These are phyloP conservation scores for Atkinsonella hypoxylon DNA, from an alignment of 2,329 filamentous ascomycete species.

Conservation along the genomic window DNA sequence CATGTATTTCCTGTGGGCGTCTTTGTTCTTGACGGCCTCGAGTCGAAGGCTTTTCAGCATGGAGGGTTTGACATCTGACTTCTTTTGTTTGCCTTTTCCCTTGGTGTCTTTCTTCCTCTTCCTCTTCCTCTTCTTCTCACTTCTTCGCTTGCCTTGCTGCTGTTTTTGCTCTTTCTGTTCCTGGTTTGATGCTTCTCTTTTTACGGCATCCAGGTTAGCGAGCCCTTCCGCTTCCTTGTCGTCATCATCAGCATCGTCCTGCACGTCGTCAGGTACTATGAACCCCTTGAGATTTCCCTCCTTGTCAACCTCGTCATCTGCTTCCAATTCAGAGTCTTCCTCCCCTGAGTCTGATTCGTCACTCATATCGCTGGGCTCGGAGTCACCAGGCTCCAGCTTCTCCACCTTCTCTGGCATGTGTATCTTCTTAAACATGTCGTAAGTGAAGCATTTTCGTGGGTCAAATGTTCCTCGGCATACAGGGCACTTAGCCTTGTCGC, in stretches of 20 bases:
- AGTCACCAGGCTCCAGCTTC: constrained; percentile 26
- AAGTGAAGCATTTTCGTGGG: constrained; percentile 59
- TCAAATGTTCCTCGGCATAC: constrained; percentile 60
- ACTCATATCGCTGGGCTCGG: constrained; percentile 19
- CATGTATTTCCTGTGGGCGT: constrained; percentile 58
- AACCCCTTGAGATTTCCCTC: constrained; percentile 23
- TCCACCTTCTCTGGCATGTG: constrained; percentile 46
- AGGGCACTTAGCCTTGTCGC: constrained; percentile 52
- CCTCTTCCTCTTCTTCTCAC: constrained; percentile 6
- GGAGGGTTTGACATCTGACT: constrained; percentile 32
- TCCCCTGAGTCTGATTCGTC: constrained; percentile 19
- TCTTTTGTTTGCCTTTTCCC: constrained; percentile 29
- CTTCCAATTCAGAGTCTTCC: constrained; percentile 1
- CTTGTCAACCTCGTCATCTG: constrained; percentile 13
- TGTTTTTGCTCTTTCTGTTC: constrained; percentile 3
- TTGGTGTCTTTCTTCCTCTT: constrained; percentile 17
- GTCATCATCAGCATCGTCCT: constrained; percentile 20
- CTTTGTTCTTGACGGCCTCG: constrained; percentile 50
- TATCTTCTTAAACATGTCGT: constrained; percentile 59
- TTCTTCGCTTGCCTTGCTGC: not conserved
- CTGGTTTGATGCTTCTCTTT: constrained; percentile 10
- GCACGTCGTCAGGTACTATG: constrained; percentile 21
- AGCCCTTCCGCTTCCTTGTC: not conserved
- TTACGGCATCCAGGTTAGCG: constrained; percentile 8
- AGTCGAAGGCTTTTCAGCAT: constrained; percentile 56